Percentiles rank a stretch among this genome's conserved stretches.
Evolutionary conservation across 164 flowering plant genomes (phyloP).

Genomic region (Brasenia schreberi): DNA sequence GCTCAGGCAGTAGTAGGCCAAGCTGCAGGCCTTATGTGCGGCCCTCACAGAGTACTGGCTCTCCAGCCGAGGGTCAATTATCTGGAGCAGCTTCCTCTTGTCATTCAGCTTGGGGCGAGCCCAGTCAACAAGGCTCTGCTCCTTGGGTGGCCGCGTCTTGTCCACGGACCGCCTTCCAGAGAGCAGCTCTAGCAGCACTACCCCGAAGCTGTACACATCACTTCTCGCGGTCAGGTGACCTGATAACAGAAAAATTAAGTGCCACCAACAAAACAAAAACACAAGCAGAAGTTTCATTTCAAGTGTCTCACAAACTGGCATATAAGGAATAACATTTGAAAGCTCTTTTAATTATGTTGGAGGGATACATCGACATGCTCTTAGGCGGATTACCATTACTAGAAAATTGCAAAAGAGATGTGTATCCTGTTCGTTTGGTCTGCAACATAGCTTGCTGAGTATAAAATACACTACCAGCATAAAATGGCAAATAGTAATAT

Average conservation of each 20-base stretch:
- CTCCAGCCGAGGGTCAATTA: slow-evolving; percentile 86
- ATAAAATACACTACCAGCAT: too few species aligned
- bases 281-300: too few species aligned
- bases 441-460: too few species aligned
- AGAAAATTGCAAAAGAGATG: too few species aligned
- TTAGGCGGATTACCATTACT: too few species aligned
- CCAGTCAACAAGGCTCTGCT: slow-evolving; percentile 96
- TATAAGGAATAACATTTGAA: background rate
- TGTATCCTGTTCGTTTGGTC: too few species aligned
- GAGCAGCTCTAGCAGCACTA: slow-evolving; percentile 84
- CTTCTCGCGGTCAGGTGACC: slow-evolving; percentile 95
- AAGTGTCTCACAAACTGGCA: background rate
- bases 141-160: slow-evolving; percentile 83
- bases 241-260: slow-evolving; percentile 16
- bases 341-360: background rate
- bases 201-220: slow-evolving; percentile 96
- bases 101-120: slow-evolving; percentile 90
- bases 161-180: slow-evolving; percentile 88
- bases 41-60: slow-evolving; percentile 77
- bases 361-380: too few species aligned
- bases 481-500: too few species aligned
- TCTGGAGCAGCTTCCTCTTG: slow-evolving; percentile 77
- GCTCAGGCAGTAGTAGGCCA: slow-evolving; percentile 93
- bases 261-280: background rate
- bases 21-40: slow-evolving; percentile 92